These are phyloP conservation scores for Wickerhamomyces hampshirensis DNA, from an alignment of 805 yeast species.

Conservation along the genomic window DNA sequence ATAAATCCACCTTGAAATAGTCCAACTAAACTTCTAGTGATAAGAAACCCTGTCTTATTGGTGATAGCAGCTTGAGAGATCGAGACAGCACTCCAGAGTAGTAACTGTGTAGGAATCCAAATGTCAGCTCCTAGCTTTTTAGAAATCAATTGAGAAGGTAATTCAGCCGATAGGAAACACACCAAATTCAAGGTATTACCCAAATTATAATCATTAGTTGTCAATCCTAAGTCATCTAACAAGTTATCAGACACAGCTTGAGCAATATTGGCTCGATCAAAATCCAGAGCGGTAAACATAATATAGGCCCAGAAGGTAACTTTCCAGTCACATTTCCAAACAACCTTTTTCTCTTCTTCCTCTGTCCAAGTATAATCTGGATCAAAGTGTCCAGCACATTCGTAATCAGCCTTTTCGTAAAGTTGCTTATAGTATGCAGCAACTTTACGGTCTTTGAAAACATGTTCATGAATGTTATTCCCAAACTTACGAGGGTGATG, in stretches of 20 bases:
- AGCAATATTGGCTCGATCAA: constrained; percentile 52
- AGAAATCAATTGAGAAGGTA: constrained; percentile 64
- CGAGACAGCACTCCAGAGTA: constrained; percentile 53
- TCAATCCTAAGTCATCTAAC: constrained; percentile 32
- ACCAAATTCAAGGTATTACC: constrained; percentile 53
- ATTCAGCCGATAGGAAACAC: constrained; percentile 50
- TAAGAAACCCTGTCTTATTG: constrained; percentile 37
- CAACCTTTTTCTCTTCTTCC: constrained; percentile 44
- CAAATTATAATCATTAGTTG: constrained; percentile 53
- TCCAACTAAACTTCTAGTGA: constrained; percentile 49
- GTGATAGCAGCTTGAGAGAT: constrained; percentile 44
- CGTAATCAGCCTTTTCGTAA: constrained; percentile 48
- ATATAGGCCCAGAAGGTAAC: constrained; percentile 56
- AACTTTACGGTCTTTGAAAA: constrained; percentile 36
- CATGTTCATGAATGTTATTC: constrained; percentile 4
- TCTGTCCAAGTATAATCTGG: constrained; percentile 52
- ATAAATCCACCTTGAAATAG: constrained; percentile 67
- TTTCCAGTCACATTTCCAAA: constrained; percentile 48
- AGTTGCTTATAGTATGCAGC: constrained; percentile 40
- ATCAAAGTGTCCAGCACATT: constrained; percentile 51
- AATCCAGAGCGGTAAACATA: constrained; percentile 53
- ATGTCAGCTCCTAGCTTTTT: constrained; percentile 58
- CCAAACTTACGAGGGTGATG: neutral
- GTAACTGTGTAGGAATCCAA: constrained; percentile 57
- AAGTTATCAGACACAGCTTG: constrained; percentile 55